Conservation (phyloP, 2,329 filamentous ascomycete species). For the Huntiella savannae region DNA sequence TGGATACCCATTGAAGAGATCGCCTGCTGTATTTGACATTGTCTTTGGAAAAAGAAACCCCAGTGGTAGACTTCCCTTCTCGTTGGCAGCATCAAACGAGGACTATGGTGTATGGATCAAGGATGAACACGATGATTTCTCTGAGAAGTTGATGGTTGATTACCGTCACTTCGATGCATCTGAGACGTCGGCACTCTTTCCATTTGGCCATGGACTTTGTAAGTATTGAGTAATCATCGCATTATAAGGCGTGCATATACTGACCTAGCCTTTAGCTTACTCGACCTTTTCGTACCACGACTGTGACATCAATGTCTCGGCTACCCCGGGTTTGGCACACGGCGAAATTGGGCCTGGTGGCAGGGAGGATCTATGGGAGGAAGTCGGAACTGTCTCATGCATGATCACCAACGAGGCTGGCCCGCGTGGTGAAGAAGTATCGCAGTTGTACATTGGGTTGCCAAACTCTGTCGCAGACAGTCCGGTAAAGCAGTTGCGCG, state of each 20-base stretch:
- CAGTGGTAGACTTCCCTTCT: conserved; percentile 53
- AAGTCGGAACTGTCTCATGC: conserved; percentile 33
- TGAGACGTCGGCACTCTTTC: conserved; percentile 44
- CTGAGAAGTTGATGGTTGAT: conserved; percentile 63
- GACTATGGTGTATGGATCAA: conserved; percentile 26
- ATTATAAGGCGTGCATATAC: neutral
- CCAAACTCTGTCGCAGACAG: conserved; percentile 39
- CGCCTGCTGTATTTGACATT: conserved; percentile 58
- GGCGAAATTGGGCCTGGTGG: conserved; percentile 42
- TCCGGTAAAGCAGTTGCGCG: conserved; percentile 42
- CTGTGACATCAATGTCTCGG: conserved; percentile 26
- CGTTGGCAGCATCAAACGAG: conserved; percentile 26
- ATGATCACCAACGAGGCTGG: conserved; percentile 41
- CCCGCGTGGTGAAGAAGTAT: conserved; percentile 32
- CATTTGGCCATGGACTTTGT: conserved; percentile 62
- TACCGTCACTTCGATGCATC: conserved; percentile 63
- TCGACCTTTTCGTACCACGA: conserved; percentile 46
- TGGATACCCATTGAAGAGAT: conserved; percentile 78
- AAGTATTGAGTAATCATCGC: conserved; percentile 19
- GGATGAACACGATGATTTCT: conserved; percentile 44
- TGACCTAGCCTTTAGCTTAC: conserved; percentile 29
- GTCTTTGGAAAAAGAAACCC: conserved; percentile 58
- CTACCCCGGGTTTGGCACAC: conserved; percentile 35
- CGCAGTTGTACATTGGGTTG: conserved; percentile 30
- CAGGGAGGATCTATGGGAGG: conserved; percentile 42